A percentile compares a stretch with the other conserved stretches of the same genome.
Conservation (phyloP, 345 rosid species). For the Syzygium aqueum region DNA sequence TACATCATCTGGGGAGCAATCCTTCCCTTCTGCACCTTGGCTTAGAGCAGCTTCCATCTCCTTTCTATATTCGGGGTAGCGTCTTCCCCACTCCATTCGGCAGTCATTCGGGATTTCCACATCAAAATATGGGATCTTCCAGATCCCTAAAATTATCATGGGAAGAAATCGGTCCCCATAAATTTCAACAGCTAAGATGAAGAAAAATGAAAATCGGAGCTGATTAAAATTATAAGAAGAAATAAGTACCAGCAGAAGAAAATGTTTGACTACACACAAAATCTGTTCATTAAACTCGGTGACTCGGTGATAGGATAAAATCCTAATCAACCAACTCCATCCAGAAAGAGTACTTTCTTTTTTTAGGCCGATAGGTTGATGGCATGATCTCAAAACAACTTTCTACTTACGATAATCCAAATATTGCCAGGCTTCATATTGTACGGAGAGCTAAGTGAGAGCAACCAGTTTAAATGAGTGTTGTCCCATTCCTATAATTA, state of each 20-base stretch:
- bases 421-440: neutral
- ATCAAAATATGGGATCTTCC: conserved; percentile 40
- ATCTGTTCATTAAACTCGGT: neutral
- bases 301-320: neutral
- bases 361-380: neutral
- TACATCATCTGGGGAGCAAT: conserved; percentile 20
- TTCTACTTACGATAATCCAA: neutral
- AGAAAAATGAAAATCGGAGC: neutral
- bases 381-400: neutral
- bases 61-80: conserved; percentile 26
- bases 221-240: neutral
- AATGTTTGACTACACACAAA: neutral
- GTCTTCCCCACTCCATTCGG: conserved; percentile 19
- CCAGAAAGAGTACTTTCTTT: neutral
- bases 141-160: conserved; percentile 20
- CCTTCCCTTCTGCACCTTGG: neutral
- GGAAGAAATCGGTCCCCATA: neutral
- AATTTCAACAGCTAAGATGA: neutral
- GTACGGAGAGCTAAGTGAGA: neutral
- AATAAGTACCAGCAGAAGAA: neutral
- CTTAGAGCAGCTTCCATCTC: conserved; percentile 34
- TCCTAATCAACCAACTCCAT: neutral
- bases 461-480: neutral
- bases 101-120: conserved; percentile 5
- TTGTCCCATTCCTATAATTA: neutral